Evolutionary conservation across 139 green algal genomes (phyloP), one percentile per base, ranked within the genome.

Genomic region (Marvania coccoides): DNA sequence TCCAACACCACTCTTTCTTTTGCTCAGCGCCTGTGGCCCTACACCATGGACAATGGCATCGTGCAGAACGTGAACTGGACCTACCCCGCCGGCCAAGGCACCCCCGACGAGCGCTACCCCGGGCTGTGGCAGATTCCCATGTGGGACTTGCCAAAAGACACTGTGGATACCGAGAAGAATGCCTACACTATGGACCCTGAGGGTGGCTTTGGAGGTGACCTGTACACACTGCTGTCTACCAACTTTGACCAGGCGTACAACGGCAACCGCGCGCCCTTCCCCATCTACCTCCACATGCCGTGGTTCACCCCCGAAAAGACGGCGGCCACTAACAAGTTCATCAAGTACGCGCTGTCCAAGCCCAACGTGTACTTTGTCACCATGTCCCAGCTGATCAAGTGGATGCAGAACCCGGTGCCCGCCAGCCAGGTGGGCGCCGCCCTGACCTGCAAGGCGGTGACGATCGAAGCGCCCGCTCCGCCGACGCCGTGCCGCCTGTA

Each of bases 361-460:
- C 8, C 35, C 2, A 35, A 63, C 24, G 60, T 70, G 13, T 75
- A 58, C 58, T 70, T 70, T 63, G 68, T 75, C 8, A 75, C 68
- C 33, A 24, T 63, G 4, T 51, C 19, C 31, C 54, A 75, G 47
- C 45, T 75, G 60, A 23, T 75, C 9, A 33, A 70, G 37, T 75
- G 68, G 68, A 70, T 70, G 59, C 36, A 69, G 60, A 70, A 70
- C 58, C 68, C 68, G 62, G 60, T 75, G 15, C 47, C 68, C 33
- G 47, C 47, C 34, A 42, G 33, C 30, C 28, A 75, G 57, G 42
- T 62, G 3, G 24, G n/a, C 56, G 37, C 37, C 36, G 9, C 23
- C 35, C 48, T 65, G 14, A 53, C 58, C 35, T 75, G 68, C 47
- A 35, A 57, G 14, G 31, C 51, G 0, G 59, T 63, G 42, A 34